These are phyloP conservation scores for Fraxinus ornus DNA, from an alignment of 305 asterid genomes.

Conservation along the genomic window DNA sequence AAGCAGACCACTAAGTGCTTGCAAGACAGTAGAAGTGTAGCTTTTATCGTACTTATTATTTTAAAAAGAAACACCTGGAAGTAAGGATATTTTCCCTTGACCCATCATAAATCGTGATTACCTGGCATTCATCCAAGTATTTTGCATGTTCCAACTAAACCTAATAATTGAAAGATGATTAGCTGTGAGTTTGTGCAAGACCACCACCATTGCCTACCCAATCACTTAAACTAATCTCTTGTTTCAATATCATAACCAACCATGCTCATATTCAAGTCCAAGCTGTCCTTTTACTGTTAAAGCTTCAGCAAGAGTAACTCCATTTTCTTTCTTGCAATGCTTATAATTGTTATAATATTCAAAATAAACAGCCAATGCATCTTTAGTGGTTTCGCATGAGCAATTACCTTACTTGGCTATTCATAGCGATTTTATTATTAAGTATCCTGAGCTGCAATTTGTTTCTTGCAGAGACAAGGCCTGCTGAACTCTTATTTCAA, in stretches of 20 bases:
- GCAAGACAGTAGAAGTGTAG: not conserved
- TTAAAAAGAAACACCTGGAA: not conserved
- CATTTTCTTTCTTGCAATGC: not conserved
- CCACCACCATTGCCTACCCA: not conserved
- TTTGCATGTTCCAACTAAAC: not conserved
- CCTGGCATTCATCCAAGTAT: not conserved
- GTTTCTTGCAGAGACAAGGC: constrained; percentile 58
- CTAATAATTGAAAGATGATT: not conserved
- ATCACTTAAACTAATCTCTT: not conserved
- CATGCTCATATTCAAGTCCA: not conserved
- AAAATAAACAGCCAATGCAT: not conserved
- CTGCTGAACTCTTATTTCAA: constrained; percentile 84
- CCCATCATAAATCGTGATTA: not conserved
- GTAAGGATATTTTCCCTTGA: not conserved
- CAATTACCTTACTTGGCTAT: not conserved
- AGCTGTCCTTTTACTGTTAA: not conserved
- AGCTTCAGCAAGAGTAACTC: not conserved
- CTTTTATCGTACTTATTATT: not conserved
- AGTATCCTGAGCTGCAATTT: not conserved
- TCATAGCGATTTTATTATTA: constrained; percentile 4
- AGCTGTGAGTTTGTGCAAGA: not conserved
- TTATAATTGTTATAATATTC: not conserved
- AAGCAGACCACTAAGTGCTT: not conserved
- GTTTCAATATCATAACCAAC: not conserved
- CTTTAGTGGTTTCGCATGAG: constrained; percentile 1